Evolutionary conservation across 2,329 filamentous ascomycete genomes (phyloP).

Genomic region (Cladosporium sp.): DNA sequence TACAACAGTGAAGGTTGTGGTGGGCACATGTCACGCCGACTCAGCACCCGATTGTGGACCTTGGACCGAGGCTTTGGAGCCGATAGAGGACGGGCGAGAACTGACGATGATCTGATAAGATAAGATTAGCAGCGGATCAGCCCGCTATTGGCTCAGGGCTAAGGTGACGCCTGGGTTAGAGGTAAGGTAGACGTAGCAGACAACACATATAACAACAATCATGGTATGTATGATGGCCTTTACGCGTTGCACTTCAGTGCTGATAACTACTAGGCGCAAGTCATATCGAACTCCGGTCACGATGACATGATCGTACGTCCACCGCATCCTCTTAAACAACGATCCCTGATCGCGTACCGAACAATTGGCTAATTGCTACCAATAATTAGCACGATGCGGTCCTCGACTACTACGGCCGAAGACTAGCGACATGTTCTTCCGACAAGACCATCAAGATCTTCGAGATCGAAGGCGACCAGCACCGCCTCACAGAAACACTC

Average conservation of each 20-base stretch:
- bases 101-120: not conserved
- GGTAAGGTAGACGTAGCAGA: conserved; percentile 4
- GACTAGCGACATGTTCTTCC: conserved; percentile 93
- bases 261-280: conserved; percentile 56
- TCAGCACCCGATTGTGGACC: not conserved
- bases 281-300: conserved; percentile 81
- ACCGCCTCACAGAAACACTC: conserved; percentile 84
- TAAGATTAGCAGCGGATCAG: no score
- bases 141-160: not conserved
- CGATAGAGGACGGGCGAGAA: not conserved
- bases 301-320: conserved; percentile 98
- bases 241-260: not conserved
- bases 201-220: conserved; percentile 12
- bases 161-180: not conserved
- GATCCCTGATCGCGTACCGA: not conserved
- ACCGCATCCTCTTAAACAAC: conserved; percentile 9
- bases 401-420: conserved; percentile 95
- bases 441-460: conserved; percentile 99
- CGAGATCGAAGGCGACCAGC: conserved; percentile 89
- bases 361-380: conserved; percentile 27
- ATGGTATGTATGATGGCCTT: not conserved
- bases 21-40: conserved; percentile 13
- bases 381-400: conserved; percentile 83
- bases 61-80: not conserved
- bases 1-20: not conserved